Evolutionary conservation across 768 basidiomycete genomes (phyloP), one percentile per base, ranked within the genome.

Genomic region (Leccinum broughii): DNA sequence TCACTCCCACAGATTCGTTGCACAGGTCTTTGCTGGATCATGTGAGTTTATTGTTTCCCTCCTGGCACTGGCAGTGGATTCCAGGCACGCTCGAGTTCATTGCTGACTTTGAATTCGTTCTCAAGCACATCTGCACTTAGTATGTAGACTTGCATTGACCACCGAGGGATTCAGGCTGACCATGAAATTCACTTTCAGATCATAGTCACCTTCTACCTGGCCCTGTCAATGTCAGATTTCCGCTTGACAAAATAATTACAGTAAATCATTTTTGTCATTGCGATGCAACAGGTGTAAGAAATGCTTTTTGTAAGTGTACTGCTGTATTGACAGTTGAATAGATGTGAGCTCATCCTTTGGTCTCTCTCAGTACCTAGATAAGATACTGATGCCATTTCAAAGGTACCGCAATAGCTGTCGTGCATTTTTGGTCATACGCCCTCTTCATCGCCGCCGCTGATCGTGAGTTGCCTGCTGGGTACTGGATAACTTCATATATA

Each of bases 371-470:
- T 1, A 37, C 20, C 13, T 7, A 9, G 13, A 53, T 28, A 3
- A 20, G 51, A 32, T 17, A 41, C 28, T 10, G 3, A 41, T 37
- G 4, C 6, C 30, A 26, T 53, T 35, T 20, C 2, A 1, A 58
- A 68, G 65, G 62, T 44, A 55, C 14, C 8, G 53, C 26, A 1
- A 1, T 68, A 8, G 3, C 52, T 20, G 28, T 55, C 6, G 15
- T 62, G 1, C 35, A 54, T 28, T 28, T 56, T 17, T 66, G 64
- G 65, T 15, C 34, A 30, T 67, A 60, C 2, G 44, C 54, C 7
- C 4, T 69, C 6, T 69, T 68, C 30, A 22, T 64, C 0, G 59
- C 50, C 30, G 59, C 59, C 20, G 61, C 61, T 2, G 65, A 69
- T 56, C 1, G 68, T 69, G 56, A 62, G 67, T 57, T 20, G 0